Conservation (phyloP, 2,329 filamentous ascomycete species). For the Botryosphaeria dothidea region DNA sequence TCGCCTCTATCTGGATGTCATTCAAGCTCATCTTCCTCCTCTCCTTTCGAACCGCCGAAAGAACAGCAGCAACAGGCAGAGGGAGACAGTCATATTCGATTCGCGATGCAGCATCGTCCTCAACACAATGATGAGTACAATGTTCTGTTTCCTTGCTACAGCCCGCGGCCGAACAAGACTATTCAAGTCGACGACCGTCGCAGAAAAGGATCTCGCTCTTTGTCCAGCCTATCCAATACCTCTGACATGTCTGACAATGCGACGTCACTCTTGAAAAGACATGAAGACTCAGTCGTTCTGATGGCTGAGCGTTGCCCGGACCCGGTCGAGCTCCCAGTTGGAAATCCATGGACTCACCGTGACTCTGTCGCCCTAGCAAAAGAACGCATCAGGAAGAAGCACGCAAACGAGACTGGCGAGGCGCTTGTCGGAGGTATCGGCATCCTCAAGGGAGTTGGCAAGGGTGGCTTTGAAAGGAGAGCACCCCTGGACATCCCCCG, state of each 20-base stretch:
- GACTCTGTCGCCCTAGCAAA: conserved; percentile 15
- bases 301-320: neutral
- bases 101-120: too few species aligned
- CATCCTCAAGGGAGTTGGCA: neutral
- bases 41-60: too few species aligned
- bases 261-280: neutral
- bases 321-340: neutral
- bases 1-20: neutral
- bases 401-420: neutral
- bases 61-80: neutral
- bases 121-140: neutral
- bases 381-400: conserved; percentile 15
- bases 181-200: neutral
- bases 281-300: conserved; percentile 1
- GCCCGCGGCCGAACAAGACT: conserved; percentile 4
- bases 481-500: conserved; percentile 1
- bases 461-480: neutral
- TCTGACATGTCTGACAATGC: conserved; percentile 12
- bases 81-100: too few species aligned
- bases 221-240: neutral
- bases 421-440: neutral
- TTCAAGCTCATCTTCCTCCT: neutral
- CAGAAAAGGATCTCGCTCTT: neutral
- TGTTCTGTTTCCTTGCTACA: conserved; percentile 1
- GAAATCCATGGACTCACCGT: conserved; percentile 1